Evolutionary conservation across 345 rosid species (phyloP).

Genomic region (Melaleuca alternifolia): DNA sequence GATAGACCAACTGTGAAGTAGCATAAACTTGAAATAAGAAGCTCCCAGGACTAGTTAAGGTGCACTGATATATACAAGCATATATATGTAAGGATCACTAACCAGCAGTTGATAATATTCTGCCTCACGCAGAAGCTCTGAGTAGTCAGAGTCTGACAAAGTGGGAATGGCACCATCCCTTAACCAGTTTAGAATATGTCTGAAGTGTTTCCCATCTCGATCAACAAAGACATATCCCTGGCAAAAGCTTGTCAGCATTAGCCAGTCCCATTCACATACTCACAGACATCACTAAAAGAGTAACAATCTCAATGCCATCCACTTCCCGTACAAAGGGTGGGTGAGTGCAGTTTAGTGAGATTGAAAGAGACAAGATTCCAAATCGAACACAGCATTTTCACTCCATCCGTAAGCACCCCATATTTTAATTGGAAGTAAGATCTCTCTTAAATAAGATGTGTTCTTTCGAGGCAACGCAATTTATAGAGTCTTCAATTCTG

Average conservation of each 20-base stretch:
- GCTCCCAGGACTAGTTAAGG: not conserved
- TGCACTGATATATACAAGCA: not conserved
- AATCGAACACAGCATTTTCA: not conserved
- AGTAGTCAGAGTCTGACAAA: conserved; percentile 48
- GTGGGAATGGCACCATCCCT: conserved; percentile 77
- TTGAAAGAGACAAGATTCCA: not conserved
- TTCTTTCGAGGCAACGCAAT: not conserved
- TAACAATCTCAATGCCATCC: not conserved
- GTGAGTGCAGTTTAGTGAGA: not conserved
- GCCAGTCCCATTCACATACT: not conserved
- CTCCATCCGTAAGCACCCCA: not conserved
- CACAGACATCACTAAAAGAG: not conserved
- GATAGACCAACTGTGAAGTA: not conserved
- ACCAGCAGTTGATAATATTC: conserved; percentile 86
- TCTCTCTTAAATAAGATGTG: not conserved
- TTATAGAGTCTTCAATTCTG: not conserved
- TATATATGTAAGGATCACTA: conserved; percentile 13
- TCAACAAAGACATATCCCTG: conserved; percentile 85
- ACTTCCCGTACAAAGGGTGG: not conserved
- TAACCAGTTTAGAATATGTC: conserved; percentile 88
- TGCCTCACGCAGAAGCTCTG: conserved; percentile 72
- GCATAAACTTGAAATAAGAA: not conserved
- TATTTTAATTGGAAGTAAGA: not conserved
- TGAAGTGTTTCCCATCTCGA: conserved; percentile 79
- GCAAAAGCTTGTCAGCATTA: conserved; percentile 10